Evolutionary conservation across 345 rosid species (phyloP), one percentile per base, ranked within the genome.

Genomic region (Populus euphratica): DNA sequence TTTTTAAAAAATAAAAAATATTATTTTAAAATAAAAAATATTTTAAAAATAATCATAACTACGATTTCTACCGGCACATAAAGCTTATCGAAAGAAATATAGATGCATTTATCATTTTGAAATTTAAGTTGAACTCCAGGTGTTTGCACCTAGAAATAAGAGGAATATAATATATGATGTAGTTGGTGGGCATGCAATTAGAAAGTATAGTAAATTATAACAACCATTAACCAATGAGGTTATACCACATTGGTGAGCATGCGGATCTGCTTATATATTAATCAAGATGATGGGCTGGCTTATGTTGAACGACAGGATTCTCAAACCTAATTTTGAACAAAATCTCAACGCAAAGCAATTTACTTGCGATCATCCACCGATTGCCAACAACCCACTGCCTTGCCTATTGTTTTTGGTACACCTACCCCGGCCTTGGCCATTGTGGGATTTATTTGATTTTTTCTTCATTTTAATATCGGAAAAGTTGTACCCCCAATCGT

Each of bases 361-460:
- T 50, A 9, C 31, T 64, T 69, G 16, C 17, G 36, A 20, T 16
- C 43, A 41, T 56, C 75, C 67, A 73, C 81, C 80, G 14, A 75
- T 74, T 74, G 25, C 85, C 81, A 76, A 47, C 87, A 73, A 73
- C 78, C 83, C 44, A 71, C 62, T 5, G 11, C 10, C 62, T 47
- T 14, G 29, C 29, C 29, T 27, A 27, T 47, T 47, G 16, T 47
- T 47, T 14, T 47, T 47, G 50, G 50, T 47, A 47, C 50, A 47
- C 12, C 50, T 12, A 47, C 50, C 50, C 50, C 50, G 14, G 29
- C 62, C 73, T 12, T 61, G 67, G 36, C 56, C 44, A 10, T 44
- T 43, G 38, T 27, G 29, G 20, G 25, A 27, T 25, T 47, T 47
- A 47, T 47, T 13, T 47, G 18, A 47, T 2, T 47, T 47, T 47